Evolutionary conservation across 352 stramenopile species (phyloP), one percentile per base, ranked within the genome.

Genomic region (Phytophthora pisi): DNA sequence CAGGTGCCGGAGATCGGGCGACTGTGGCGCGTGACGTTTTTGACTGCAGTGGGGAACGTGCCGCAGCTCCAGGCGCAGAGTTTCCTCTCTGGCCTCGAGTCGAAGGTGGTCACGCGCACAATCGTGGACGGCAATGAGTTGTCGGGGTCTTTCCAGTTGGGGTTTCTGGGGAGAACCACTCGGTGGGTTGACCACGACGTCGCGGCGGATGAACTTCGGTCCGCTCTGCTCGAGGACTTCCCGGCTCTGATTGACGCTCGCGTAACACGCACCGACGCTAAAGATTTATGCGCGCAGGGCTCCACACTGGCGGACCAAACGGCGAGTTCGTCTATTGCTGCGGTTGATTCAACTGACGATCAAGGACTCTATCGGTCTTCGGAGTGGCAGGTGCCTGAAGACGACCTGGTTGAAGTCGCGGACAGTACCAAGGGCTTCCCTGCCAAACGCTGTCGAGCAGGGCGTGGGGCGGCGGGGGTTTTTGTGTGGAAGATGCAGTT

Each of bases 401-500:
- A 83, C 13, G 36, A 68, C 1, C 55, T 88, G 0, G 46, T 72
- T 0, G 82, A 89, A 11, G 51, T 54, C 0, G 11, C 61, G 1
- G 82, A 91, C 47, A 88, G 75, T 30, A 77, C 79, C 42, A 89
- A 87, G 54, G 78, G 59, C 66, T 80, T 68, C 47, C 31, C 18
- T 3, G 78, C 97, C 62, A 96, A 95, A 18, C 71, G 95, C 13
- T 99, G 96, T 58, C 51, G 75, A 7, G 68, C 89, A 61, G 95
- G 95, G 18, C 86, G 88, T 28, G 86, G 81, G n/a, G 76, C 79
- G 57, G 89, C 84, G 3, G 86, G 86, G 20, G 95, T 84, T 0
- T 88, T 96, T 38, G 86, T 90, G 15, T 99, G 95, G 94, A 97
- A 95, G 34, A 49, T 99, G 13, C 93, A 94, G 50, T 73, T 98